A percentile compares a stretch with the other conserved stretches of the same genome.
Evolutionary conservation across 2,329 filamentous ascomycete species (phyloP).

Genomic region (Exserohilum rostratum): DNA sequence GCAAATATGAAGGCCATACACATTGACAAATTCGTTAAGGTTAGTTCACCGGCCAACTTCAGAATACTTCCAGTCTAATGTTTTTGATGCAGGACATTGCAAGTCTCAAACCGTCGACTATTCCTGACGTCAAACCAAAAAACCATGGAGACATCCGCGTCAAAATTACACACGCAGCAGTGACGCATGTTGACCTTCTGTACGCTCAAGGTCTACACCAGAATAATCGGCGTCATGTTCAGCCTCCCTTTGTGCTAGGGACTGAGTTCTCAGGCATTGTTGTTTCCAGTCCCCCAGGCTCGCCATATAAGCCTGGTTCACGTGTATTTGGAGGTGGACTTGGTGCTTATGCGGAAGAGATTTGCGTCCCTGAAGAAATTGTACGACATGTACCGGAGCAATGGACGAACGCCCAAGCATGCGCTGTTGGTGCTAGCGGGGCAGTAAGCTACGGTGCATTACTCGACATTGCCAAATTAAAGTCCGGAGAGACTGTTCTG

Average conservation of each 20-base stretch:
- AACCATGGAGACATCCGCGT: conserved; percentile 51
- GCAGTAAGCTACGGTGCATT: conserved; percentile 62
- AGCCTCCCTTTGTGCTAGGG: conserved; percentile 64
- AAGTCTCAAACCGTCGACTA: conserved; percentile 27
- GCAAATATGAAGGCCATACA: conserved; percentile 1
- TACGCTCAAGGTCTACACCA: conserved; percentile 65
- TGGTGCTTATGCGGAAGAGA: conserved; percentile 61
- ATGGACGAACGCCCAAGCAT: conserved; percentile 57
- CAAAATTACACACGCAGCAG: conserved; percentile 60
- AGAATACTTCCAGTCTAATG: not conserved
- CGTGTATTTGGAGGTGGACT: conserved; percentile 60
- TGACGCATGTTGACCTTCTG: conserved; percentile 67
- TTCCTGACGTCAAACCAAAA: conserved; percentile 42
- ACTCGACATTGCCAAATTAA: conserved; percentile 50
- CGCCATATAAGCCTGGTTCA: conserved; percentile 54
- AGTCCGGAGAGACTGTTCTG: conserved; percentile 58
- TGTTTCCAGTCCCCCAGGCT: conserved; percentile 43
- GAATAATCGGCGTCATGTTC: conserved; percentile 63
- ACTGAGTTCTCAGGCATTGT: conserved; percentile 67
- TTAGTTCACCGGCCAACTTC: not conserved
- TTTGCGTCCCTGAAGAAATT: conserved; percentile 50
- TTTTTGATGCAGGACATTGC: conserved; percentile 33
- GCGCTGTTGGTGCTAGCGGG: conserved; percentile 60
- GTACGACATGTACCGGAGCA: conserved; percentile 55
- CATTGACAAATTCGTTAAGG: not conserved